Evolutionary conservation across 768 basidiomycete genomes (phyloP), one percentile per base, ranked within the genome.

Genomic region (Cyclocybe cylindracea): DNA sequence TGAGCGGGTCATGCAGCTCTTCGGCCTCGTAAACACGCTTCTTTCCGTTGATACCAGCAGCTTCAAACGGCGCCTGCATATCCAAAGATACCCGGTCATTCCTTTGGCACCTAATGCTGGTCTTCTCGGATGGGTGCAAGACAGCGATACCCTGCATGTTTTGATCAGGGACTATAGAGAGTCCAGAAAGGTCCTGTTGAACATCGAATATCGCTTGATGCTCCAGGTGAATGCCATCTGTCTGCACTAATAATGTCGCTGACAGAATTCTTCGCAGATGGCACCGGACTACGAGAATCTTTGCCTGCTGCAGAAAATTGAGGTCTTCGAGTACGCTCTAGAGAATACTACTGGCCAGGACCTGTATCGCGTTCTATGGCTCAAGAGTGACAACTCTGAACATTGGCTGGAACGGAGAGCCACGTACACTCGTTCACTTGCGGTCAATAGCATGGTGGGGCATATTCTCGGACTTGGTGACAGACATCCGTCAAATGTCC

Each of bases 261-360:
- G 6, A 32, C 46, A 35, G 29, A 48, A 24, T 19, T 42, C 19
- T 11, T n/a, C 9, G 19, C 58, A 98, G 94, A 98, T 98, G 96
- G 97, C 97, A 7, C 96, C 97, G 8, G 96, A 98, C 65, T 99
- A 98, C 68, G 96, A 98, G 68, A 91, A 87, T 61, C 75, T 98
- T 31, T 93, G 89, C 31, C 76, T 98, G 4, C 80, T 99, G 44
- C 96, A 99, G 67, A 99, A 99, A 75, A 91, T 99, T 37, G 97
- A 99, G 66, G 97, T 99, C 3, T 99, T 99, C 71, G 94, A 98
- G 69, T 98, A 98, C 61, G 95, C 97, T 5, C 78, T 98, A 39
- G 95, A 98, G 69, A 98, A 98, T 63, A 98, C 97, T 2, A 98
- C 94, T 0, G 97, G 97, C 1, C 97, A 98, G 70, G 97, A 99